These are phyloP conservation scores for Colletotrichum tamarilloi DNA, from an alignment of 2,329 filamentous ascomycete species.

Conservation along the genomic window DNA sequence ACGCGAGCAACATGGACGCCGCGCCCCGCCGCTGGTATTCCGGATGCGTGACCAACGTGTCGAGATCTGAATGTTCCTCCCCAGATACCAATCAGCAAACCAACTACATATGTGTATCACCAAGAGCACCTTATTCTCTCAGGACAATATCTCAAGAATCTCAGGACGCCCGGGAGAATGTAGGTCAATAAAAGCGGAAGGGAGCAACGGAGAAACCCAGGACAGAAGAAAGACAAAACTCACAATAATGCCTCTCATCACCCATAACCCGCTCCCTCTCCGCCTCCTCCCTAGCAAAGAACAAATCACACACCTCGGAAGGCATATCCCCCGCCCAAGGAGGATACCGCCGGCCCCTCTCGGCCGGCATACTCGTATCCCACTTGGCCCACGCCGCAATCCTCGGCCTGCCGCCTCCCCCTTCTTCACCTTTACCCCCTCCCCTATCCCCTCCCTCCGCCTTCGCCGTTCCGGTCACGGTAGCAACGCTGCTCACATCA, in stretches of 20 bases:
- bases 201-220: neutral
- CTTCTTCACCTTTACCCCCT: neutral
- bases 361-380: conserved; percentile 19
- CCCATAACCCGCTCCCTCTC: conserved; percentile 19
- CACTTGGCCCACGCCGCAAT: conserved; percentile 32
- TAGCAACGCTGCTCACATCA: neutral
- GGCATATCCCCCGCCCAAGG: conserved; percentile 27
- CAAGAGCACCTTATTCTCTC: too few relatives aligned
- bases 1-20: conserved; percentile 40
- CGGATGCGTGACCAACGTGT: conserved; percentile 41
- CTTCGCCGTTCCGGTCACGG: too few relatives aligned
- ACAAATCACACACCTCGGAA: neutral
- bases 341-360: conserved; percentile 23
- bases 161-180: too few relatives aligned
- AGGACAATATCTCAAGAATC: too few relatives aligned
- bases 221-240: neutral
- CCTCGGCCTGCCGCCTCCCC: neutral
- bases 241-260: conserved; percentile 19
- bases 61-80: conserved; percentile 34
- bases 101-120: too few relatives aligned
- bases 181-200: neutral
- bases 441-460: neutral
- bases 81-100: neutral
- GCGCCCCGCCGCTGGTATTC: conserved; percentile 41
- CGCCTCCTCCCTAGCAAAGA: conserved; percentile 5